Evolutionary conservation across 805 yeast species (phyloP), one percentile per base, ranked within the genome.

Genomic region (Saccharomycopsis schoenii): DNA sequence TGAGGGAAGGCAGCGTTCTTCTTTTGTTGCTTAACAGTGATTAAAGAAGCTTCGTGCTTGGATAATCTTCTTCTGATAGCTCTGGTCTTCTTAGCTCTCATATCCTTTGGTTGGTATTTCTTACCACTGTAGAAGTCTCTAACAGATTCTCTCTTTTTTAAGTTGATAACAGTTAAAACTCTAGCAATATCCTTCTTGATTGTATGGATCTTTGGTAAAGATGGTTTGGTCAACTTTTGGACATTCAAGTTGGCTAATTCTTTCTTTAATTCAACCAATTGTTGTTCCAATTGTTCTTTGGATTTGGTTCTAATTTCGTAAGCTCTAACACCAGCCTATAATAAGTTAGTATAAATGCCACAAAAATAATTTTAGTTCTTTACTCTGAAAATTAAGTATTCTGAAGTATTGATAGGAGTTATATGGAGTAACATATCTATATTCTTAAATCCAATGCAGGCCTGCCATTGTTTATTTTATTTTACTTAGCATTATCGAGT

Each of bases 1-100:
- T 87, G 92, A 78, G 99, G 98, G 96, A 86, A 91, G 80, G 97
- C 96, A 74, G 84, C 83, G 75, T 84, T 84, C 81, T 83, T 86
- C 92, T 94, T 94, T 80, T 83, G 84, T 77, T 92, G 90, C 84
- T 88, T 91, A 72, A 80, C 87, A 74, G 98, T 93, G 77, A 80
- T 79, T 77, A 81, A 80, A 72, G 83, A 74, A 77, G 89, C 86
- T 83, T 94, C 97, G 79, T 79, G 78, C 76, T 87, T 83, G 79
- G 97, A 85, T 76, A 94, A 84, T 76, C 86, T 84, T 85, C 98
- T 89, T 89, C 99, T 93, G 81, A 93, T 81, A 79, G 99, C 98
- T 87, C 98, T 93, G 81, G 99, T 94, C 88, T 94, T 89, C 93
- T 94, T 94, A 73, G 91, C 96, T 84, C 98, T 93, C 82, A 94